phyloP scores from a whole-genome alignment of 257 asterid genomes.

The Datura wrightii region DNA sequence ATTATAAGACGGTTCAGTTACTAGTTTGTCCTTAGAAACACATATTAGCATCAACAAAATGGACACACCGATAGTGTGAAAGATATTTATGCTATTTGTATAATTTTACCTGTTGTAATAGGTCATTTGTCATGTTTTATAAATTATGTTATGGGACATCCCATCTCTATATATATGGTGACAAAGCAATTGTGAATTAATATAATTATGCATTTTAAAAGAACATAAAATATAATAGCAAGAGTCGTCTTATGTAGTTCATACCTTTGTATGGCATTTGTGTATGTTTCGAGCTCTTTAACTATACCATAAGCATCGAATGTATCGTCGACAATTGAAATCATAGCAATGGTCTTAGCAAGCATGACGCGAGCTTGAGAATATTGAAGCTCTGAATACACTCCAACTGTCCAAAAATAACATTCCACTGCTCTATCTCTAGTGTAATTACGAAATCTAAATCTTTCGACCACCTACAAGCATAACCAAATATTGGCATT shows the following conservation, averaged over 20 bases:
- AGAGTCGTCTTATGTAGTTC: background rate
- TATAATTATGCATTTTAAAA: too few species aligned
- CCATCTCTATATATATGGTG: too few species aligned
- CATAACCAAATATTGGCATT: too few species aligned
- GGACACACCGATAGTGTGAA: background rate
- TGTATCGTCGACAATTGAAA: slow-evolving; percentile 37
- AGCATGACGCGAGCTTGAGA: too few species aligned
- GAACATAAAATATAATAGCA: background rate
- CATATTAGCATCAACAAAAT: background rate
- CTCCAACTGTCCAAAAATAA: slow-evolving; percentile 37
- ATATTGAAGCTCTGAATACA: slow-evolving; percentile 33
- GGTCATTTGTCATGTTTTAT: background rate
- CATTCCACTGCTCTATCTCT: slow-evolving; percentile 42
- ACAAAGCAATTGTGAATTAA: too few species aligned
- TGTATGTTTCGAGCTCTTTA: slow-evolving; percentile 32
- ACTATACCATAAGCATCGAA: slow-evolving; percentile 37
- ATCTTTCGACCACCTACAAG: slow-evolving; percentile 40
- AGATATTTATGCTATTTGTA: background rate
- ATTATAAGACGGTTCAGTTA: slow-evolving; percentile 36
- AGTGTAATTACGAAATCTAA: slow-evolving; percentile 30
- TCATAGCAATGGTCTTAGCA: background rate
- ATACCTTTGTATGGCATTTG: slow-evolving; percentile 29
- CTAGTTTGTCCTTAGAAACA: background rate
- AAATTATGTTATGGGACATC: too few species aligned
- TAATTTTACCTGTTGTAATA: background rate